phyloP scores from a whole-genome alignment of 331 rosid genomes.

The Pyracantha coccinea region DNA sequence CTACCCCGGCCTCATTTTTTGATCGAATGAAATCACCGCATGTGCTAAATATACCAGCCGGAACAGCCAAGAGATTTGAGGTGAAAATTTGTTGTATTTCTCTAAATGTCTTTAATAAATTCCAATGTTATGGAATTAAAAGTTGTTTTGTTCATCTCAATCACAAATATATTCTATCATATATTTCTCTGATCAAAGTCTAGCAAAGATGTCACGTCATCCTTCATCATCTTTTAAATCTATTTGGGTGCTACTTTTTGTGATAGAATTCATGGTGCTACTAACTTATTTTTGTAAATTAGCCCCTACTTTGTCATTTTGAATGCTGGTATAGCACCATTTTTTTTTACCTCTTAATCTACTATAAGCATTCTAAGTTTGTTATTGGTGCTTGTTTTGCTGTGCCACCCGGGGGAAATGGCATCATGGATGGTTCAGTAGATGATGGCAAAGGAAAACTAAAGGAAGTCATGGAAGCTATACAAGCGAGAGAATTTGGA shows the following conservation, averaged over 20 bases:
- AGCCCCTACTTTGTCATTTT: too few relatives aligned
- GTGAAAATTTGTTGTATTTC: constrained; percentile 24
- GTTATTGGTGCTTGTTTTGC: constrained; percentile 20
- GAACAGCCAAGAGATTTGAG: constrained; percentile 89
- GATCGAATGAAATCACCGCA: constrained; percentile 82
- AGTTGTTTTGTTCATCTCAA: background rate
- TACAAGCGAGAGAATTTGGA: constrained; percentile 33
- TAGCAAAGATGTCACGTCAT: background rate
- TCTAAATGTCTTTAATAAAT: background rate
- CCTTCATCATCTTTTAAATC: background rate
- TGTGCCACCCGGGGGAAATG: constrained; percentile 78
- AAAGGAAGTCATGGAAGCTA: constrained; percentile 40
- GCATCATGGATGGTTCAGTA: constrained; percentile 60
- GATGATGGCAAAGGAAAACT: constrained; percentile 35
- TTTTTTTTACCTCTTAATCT: too few relatives aligned
- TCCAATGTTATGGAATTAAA: background rate
- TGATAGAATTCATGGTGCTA: background rate
- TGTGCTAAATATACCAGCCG: constrained; percentile 79
- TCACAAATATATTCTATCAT: background rate
- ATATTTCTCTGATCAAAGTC: background rate
- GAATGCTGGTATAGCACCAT: background rate
- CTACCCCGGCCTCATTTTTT: constrained; percentile 55
- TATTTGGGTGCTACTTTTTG: background rate
- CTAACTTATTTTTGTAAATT: background rate
- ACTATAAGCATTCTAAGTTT: constrained; percentile 6